These are phyloP conservation scores for Clarkia xantiana DNA, from an alignment of 345 rosid genomes.

Conservation along the genomic window DNA sequence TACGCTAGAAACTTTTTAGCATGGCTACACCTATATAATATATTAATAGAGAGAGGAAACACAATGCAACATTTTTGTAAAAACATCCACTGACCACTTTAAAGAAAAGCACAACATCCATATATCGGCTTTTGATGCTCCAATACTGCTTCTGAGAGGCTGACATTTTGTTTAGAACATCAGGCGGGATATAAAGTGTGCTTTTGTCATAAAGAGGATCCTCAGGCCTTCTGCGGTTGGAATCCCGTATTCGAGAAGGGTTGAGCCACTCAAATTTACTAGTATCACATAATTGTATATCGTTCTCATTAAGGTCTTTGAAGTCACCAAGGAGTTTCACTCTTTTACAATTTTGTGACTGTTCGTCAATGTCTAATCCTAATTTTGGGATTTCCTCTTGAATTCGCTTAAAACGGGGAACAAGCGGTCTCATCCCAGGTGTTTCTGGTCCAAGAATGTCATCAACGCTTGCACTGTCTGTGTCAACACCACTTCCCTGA, in stretches of 20 bases:
- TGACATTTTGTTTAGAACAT: slow-evolving; percentile 63
- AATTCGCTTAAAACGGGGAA: slow-evolving; percentile 56
- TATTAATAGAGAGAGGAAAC: neutral
- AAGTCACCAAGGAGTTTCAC: slow-evolving; percentile 35
- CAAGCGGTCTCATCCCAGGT: slow-evolving; percentile 43
- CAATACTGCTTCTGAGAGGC: slow-evolving; percentile 92
- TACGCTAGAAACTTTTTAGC: too few relatives aligned
- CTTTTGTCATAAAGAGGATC: slow-evolving; percentile 68
- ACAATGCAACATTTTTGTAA: neutral
- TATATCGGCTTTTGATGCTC: slow-evolving; percentile 68
- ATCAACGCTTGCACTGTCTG: slow-evolving; percentile 12
- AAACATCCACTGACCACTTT: slow-evolving; percentile 73
- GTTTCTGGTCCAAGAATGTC: slow-evolving; percentile 61
- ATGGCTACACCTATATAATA: too few relatives aligned
- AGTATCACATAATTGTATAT: slow-evolving; percentile 19
- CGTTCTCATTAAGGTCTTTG: slow-evolving; percentile 18
- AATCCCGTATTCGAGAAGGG: slow-evolving; percentile 56
- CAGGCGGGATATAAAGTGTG: slow-evolving; percentile 71
- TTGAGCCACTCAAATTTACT: slow-evolving; percentile 91
- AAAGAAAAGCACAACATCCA: slow-evolving; percentile 85
- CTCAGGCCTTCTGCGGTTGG: slow-evolving; percentile 57
- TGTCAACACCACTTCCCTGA: slow-evolving; percentile 8
- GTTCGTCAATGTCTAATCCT: slow-evolving; percentile 17
- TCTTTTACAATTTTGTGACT: slow-evolving; percentile 37
- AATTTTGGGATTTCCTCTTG: slow-evolving; percentile 27